Evolutionary conservation across 177 flowering plant species (phyloP), one percentile per base, ranked within the genome.

Genomic region (Viscum album): DNA sequence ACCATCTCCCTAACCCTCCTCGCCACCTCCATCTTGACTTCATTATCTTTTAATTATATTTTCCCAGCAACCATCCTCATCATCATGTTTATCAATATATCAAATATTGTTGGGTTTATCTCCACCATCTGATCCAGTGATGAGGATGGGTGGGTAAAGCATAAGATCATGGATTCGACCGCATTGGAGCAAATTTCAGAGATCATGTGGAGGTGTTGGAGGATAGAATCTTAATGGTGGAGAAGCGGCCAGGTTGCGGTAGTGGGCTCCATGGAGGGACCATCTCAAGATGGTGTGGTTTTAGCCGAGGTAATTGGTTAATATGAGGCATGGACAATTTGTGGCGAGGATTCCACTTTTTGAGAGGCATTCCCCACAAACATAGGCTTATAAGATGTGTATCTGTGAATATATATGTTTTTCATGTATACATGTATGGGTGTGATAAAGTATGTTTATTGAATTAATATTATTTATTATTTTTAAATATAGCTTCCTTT

Each of bases 231-330:
- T 54, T 31, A 31, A 54, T 8, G 30, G 60, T 26, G 60, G 60
- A 30, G 60, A 54, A 4, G 32, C 60, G 60, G 60, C 60, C 31
- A 54, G 60, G 60, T 54, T 54, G 60, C 60, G 60, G 31, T 31
- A 54, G 60, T 54, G 30, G 60, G 6, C 31, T 30, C 60, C 60
- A 31, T 54, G 29, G 60, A 31, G 30, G 30, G 60, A 17, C 30
- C 30, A 54, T 0, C 2, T 24, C 31, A 54, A 2, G 60, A 31
- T n/a, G 60, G 60, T n/a, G 60, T 54, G 29, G 60, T 28, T 28
- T 30, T 54, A 54, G 60, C 30, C 30, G 31, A 54, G 32, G 60
- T n/a, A 24, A 8, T 26, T 28, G 30, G 31, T 31, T 1, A 1
- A 54, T 30, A 26, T 8, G 60, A 54, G 60, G 60, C 30, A 10